Conservation (phyloP, 495 filamentous ascomycete genomes). For the Neurospora africana region DNA sequence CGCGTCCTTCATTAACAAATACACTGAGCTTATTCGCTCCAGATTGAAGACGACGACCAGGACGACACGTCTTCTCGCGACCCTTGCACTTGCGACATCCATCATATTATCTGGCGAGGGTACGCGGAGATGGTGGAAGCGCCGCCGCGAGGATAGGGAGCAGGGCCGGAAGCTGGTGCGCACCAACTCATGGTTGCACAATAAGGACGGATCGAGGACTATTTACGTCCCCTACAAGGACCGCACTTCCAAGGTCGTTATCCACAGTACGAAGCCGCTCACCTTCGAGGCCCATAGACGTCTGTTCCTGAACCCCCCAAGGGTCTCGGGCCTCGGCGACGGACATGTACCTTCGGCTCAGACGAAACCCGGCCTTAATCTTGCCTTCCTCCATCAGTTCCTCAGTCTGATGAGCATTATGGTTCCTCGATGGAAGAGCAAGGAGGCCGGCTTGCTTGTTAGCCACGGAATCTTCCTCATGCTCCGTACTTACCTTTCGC, state of each 20-base stretch:
- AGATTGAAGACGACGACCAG: constrained; percentile 52
- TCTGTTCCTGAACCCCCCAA: constrained; percentile 83
- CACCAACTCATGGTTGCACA: constrained; percentile 81
- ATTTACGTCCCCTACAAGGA: constrained; percentile 90
- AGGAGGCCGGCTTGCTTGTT: constrained; percentile 81
- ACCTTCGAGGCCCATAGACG: constrained; percentile 95
- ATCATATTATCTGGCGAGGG: constrained; percentile 71
- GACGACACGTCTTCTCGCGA: constrained; percentile 59
- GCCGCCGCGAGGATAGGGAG: constrained; percentile 62
- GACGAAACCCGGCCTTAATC: constrained; percentile 87
- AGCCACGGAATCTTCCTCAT: constrained; percentile 83
- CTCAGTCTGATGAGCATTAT: constrained; percentile 92
- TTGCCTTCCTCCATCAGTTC: constrained; percentile 98
- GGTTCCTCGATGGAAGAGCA: constrained; percentile 90
- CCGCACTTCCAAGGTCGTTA: constrained; percentile 80
- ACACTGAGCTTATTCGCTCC: constrained; percentile 49
- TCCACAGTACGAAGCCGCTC: constrained; percentile 81
- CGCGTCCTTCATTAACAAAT: constrained; percentile 55
- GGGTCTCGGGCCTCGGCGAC: constrained; percentile 63
- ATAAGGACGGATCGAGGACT: constrained; percentile 86
- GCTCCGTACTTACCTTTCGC: constrained; percentile 83
- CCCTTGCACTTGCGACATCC: constrained; percentile 59
- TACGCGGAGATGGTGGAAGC: constrained; percentile 60
- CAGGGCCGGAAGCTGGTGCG: constrained; percentile 69
- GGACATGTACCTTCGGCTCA: constrained; percentile 75